These are phyloP conservation scores for Sonneratia caseolaris DNA, from an alignment of 345 rosid species.

Conservation along the genomic window DNA sequence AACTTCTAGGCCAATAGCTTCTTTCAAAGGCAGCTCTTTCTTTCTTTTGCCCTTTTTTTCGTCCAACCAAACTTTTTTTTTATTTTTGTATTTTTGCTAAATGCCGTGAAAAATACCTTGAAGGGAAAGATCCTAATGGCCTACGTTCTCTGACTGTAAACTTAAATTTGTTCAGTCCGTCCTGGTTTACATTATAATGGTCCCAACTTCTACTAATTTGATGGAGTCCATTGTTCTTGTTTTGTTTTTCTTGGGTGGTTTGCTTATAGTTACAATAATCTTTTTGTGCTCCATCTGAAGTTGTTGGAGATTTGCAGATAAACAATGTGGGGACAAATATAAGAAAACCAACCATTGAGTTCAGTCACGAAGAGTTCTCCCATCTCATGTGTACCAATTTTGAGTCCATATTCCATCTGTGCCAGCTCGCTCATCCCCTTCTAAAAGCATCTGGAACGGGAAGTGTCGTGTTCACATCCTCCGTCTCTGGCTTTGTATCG, in stretches of 20 bases:
- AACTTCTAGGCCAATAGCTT: neutral
- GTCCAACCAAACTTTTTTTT: neutral
- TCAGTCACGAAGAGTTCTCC: slow-evolving; percentile 47
- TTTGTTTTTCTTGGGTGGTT: neutral
- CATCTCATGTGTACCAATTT: slow-evolving; percentile 55
- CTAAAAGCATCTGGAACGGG: slow-evolving; percentile 48
- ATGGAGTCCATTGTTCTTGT: neutral
- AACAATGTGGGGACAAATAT: slow-evolving; percentile 74
- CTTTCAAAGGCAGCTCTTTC: neutral
- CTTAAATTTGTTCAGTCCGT: neutral
- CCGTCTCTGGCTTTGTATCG: slow-evolving; percentile 66
- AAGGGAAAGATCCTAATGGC: neutral
- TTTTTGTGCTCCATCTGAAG: neutral
- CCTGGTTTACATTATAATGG: neutral
- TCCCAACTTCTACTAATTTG: neutral
- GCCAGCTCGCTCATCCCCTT: slow-evolving; percentile 66
- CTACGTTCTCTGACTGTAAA: neutral
- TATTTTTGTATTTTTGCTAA: neutral
- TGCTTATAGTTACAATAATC: neutral
- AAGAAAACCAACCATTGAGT: slow-evolving; percentile 56
- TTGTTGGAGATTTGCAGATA: slow-evolving; percentile 24
- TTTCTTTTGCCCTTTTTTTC: neutral
- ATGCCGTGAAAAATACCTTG: neutral
- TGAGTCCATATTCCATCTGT: slow-evolving; percentile 61
- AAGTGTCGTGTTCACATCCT: slow-evolving; percentile 59